Evolutionary conservation across 1,139 yeast species (phyloP), one percentile per base, ranked within the genome.

Genomic region (Suhomyces anneliseae): DNA sequence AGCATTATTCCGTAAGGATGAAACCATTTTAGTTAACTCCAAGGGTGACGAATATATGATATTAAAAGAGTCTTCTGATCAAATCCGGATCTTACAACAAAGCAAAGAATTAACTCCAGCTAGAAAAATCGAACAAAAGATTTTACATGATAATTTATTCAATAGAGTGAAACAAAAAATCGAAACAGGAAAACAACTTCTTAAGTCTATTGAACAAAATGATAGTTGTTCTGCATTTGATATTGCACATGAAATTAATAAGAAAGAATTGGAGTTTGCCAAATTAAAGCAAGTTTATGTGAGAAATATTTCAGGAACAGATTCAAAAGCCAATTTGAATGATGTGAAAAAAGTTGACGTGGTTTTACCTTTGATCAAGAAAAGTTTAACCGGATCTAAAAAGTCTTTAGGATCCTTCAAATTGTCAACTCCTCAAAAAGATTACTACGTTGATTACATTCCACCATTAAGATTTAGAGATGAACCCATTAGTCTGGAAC

Each of bases 21-120:
- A 61, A 39, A 65, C 70, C 8, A 62, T 59, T 40, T 64, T 72
- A 53, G 62, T 71, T 41, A 72, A 72, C 53, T 58, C 68, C 36
- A 54, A 53, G 27, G 78, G 78, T 54, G 78, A 73, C 51, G 79
- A 74, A 55, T 73, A 65, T 54, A 67, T 72, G 32, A 72, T 74
- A 43, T 61, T 73, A 42, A 71, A 70, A 50, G 74, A 72, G 43
- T 47, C 55, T 12, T 52, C 55, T 11, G 58, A 59, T n/a, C 59
- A 57, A 29, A 55, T 74, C 9, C 62, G 76, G 40, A 63, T 74
- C 9, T 53, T 69, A 5, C 72, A 65, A 47, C 61, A 60, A 44
- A 50, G 60, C 11, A 49, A 42, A 36, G 40, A 40, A 8, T 36
- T 40, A 14, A 27, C 52, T 35, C 47, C 36, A 38, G 48, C 43